Base-by-base conservation (phyloP, 176 grass and related monocot genomes). In the Zoysia japonica region DNA sequence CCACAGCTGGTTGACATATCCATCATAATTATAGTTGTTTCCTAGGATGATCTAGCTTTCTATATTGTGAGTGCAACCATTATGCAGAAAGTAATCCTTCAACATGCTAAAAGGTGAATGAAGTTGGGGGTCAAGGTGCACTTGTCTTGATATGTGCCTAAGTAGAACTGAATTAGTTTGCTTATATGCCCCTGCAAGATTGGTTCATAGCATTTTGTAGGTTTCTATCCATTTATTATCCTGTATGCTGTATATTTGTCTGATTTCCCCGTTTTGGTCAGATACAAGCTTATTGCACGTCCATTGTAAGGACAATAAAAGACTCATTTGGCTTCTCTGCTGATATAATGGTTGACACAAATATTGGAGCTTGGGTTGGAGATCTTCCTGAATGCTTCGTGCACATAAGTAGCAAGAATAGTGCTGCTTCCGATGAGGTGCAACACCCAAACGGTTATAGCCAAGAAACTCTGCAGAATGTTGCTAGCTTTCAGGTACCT, bases 401-500 rank as follows among this genome's bases (percentile, higher is more conserved):
- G 82, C 77, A 49, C 55, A 75, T 51, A 3, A 47, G 86, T 71
- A 63, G 42, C 48, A 45, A 75, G 4, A 42, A 67, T 8, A 28
- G 14, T 64, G 39, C 60, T 49, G 47, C 52, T 80, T 74, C 54
- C 76, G 82, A 44, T 37, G 70, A 46, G 47, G 11, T 61, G 42
- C 61, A 53, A 40, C 10, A 65, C 67, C 46, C 68, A 9, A 44
- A 41, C 45, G 55, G 37, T 39, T 41, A 42, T 71, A 59, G 14
- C 16, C 52, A 53, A 53, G 85, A 64, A 85, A 74, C 2, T 70
- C 51, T 83, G 17, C 89, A 89, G 52, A 80, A 92, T 83, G 83
- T 97, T 88, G 91, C 94, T 83, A 97, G 83, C 88, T 97, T 92
- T 84, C 85, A 94, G 94, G 94, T 97, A 85, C 72, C 72, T 85